Evolutionary conservation across 148 eudicot species (phyloP).

Genomic region (Rheum nobile): DNA sequence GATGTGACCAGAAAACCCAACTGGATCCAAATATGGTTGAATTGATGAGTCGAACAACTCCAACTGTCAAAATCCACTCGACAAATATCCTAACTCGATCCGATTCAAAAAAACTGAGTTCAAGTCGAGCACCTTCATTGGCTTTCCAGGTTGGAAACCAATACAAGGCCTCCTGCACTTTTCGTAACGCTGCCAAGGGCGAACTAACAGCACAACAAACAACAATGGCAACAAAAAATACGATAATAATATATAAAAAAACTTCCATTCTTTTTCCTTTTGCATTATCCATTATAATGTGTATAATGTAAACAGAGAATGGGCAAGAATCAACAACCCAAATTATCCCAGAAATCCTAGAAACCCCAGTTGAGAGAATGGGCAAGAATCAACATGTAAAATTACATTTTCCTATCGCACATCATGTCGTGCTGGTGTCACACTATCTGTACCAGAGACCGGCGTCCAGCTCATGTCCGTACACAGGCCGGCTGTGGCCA

Average conservation of each 20-base stretch:
- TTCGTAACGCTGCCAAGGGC: not conserved
- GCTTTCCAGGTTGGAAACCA: no score
- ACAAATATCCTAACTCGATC: no score
- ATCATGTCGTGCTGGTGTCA: not conserved
- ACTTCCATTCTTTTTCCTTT: not conserved
- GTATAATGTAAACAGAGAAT: not conserved
- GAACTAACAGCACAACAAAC: not conserved
- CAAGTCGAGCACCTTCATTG: no score
- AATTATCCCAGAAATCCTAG: not conserved
- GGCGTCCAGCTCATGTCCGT: conserved; percentile 57
- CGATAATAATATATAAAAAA: no score
- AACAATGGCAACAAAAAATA: not conserved
- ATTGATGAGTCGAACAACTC: no score
- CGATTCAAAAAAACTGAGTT: not conserved
- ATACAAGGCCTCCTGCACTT: no score
- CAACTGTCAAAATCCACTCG: no score
- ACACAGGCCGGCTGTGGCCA: conserved; percentile 32
- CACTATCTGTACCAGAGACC: conserved; percentile 33
- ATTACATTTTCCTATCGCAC: not conserved
- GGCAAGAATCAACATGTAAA: conserved; percentile 3
- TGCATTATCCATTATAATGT: not conserved
- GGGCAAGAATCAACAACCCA: not conserved
- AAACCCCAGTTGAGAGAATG: not conserved
- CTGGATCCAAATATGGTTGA: no score
- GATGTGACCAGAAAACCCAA: no score